Conservation (phyloP, 2,329 filamentous ascomycete genomes). For the Diaporthe amygdali region DNA sequence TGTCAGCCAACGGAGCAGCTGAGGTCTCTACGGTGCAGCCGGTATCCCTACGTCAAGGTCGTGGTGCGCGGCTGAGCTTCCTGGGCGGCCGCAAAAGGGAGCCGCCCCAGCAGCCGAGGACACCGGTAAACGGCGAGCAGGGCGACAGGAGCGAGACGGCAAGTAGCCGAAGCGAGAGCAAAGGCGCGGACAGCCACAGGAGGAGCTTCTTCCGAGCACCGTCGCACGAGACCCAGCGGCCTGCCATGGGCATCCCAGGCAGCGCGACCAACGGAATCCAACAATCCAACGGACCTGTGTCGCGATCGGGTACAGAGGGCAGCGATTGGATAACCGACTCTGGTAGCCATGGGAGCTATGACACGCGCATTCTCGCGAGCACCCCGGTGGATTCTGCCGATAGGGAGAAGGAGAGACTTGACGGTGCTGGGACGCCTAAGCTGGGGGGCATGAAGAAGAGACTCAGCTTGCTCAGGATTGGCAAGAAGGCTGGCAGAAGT, state of each 20-base stretch:
- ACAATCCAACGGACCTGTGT: neutral
- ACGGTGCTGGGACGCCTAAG: constrained; percentile 43
- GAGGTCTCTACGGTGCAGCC: constrained; percentile 57
- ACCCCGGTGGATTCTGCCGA: constrained; percentile 24
- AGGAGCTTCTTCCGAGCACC: constrained; percentile 52
- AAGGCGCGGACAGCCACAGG: constrained; percentile 40
- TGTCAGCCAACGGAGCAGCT: constrained; percentile 44
- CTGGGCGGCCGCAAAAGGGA: constrained; percentile 59
- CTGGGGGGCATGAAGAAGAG: constrained; percentile 76
- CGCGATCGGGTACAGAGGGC: constrained; percentile 24
- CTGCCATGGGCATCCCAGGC: neutral
- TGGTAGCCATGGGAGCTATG: constrained; percentile 32
- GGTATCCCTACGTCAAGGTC: constrained; percentile 54
- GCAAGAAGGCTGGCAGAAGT: constrained; percentile 69
- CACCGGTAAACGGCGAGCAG: constrained; percentile 26
- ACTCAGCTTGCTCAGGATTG: constrained; percentile 77
- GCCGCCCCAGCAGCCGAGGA: constrained; percentile 29
- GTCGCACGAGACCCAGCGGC: constrained; percentile 34
- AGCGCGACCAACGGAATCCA: constrained; percentile 20
- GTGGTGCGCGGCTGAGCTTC: constrained; percentile 62
- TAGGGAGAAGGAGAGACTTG: constrained; percentile 30
- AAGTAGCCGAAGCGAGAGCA: constrained; percentile 34
- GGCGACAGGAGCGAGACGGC: constrained; percentile 37
- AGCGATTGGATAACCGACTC: constrained; percentile 39
- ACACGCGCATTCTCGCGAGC: constrained; percentile 20